Evolutionary conservation across 371 early-diverging fungal genomes (phyloP).

Genomic region (Mucor sp.): DNA sequence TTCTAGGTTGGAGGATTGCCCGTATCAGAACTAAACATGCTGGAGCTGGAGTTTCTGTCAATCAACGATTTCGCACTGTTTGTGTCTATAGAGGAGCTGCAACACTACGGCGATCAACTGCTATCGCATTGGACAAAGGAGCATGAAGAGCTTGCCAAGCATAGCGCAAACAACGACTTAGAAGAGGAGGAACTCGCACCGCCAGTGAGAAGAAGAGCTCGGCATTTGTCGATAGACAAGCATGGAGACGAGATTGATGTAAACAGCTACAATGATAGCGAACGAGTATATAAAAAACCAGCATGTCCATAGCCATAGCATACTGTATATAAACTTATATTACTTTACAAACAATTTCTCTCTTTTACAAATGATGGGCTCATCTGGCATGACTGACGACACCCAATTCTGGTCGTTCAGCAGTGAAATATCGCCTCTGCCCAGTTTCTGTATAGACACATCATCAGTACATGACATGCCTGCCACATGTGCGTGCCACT

Average conservation of each 20-base stretch:
- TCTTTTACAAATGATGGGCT: slow-evolving; percentile 11
- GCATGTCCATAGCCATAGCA: not conserved
- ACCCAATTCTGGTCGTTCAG: slow-evolving; percentile 82
- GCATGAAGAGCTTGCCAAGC: slow-evolving; percentile 1
- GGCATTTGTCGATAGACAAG: slow-evolving; percentile 27
- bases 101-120: slow-evolving; percentile 76
- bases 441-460: slow-evolving; percentile 44
- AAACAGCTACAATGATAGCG: slow-evolving; percentile 10
- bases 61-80: slow-evolving; percentile 78
- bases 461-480: not conserved
- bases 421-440: slow-evolving; percentile 64
- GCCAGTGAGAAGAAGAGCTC: slow-evolving; percentile 24
- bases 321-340: slow-evolving; percentile 1
- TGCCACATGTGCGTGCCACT: not conserved
- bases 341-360: slow-evolving; percentile 17
- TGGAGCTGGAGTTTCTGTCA: slow-evolving; percentile 84
- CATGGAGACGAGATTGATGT: slow-evolving; percentile 18
- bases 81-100: slow-evolving; percentile 73
- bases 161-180: not conserved
- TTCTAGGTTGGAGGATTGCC: slow-evolving; percentile 90
- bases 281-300: slow-evolving; percentile 11
- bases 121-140: slow-evolving; percentile 61
- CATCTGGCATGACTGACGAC: slow-evolving; percentile 50
- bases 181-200: slow-evolving; percentile 13
- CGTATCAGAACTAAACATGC: slow-evolving; percentile 82